phyloP scores from a whole-genome alignment of 805 yeast species.

The Komagataella pastoris region DNA sequence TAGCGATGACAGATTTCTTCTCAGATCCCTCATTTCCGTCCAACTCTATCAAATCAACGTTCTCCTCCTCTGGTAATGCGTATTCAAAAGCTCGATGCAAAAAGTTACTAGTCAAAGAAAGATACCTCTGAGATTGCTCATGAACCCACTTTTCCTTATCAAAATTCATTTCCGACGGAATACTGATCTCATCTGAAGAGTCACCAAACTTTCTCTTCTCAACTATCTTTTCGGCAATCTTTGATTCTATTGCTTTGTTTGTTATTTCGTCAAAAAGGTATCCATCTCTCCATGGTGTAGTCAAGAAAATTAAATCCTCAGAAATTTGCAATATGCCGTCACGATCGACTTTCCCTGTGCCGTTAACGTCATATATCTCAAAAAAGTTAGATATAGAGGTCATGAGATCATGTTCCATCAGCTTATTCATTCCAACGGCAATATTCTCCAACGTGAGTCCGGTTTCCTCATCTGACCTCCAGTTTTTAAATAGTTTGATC shows the following conservation, averaged over 20 bases:
- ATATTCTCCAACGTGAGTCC: conserved; percentile 57
- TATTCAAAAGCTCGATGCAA: conserved; percentile 83
- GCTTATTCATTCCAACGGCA: conserved; percentile 55
- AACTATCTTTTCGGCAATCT: conserved; percentile 49
- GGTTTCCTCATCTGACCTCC: conserved; percentile 42
- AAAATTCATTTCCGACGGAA: conserved; percentile 48
- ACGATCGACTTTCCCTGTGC: conserved; percentile 49
- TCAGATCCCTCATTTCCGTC: conserved; percentile 16
- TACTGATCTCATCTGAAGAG: conserved; percentile 22
- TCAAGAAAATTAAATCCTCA: conserved; percentile 73
- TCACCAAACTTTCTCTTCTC: conserved; percentile 18
- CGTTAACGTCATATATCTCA: conserved; percentile 51
- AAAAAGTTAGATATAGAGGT: conserved; percentile 69
- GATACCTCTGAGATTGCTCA: conserved; percentile 65
- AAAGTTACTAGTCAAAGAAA: conserved; percentile 78
- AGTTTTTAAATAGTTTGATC: conserved; percentile 47
- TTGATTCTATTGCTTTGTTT: conserved; percentile 45
- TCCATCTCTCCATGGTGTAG: conserved; percentile 79
- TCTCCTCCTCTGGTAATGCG: conserved; percentile 56
- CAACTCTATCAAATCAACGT: conserved; percentile 27
- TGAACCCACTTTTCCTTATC: conserved; percentile 49
- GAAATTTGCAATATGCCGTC: conserved; percentile 77
- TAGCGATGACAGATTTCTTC: conserved; percentile 30
- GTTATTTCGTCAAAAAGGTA: conserved; percentile 51
- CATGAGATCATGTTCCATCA: conserved; percentile 66